Evolutionary conservation across 1,139 yeast species (phyloP).

Genomic region (Diutina neorugosa): DNA sequence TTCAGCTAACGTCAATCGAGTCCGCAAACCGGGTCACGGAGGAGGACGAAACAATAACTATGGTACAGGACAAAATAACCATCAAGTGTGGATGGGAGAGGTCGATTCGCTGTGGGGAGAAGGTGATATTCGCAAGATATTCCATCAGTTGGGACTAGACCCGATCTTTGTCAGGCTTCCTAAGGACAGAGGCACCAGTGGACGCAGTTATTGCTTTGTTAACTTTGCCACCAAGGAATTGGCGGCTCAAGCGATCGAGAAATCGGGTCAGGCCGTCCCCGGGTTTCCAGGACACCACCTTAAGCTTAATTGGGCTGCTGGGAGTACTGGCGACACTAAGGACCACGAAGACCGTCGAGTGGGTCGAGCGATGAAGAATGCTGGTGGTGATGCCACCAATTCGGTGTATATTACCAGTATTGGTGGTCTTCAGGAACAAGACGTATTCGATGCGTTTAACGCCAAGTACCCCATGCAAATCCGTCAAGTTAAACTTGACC

Average conservation of each 20-base stretch:
- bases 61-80: neutral
- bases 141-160: constrained; percentile 36
- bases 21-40: neutral
- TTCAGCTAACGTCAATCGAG: neutral
- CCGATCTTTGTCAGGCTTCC: constrained; percentile 27
- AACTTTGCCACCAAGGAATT: constrained; percentile 58
- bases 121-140: constrained; percentile 46
- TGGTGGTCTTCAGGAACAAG: neutral
- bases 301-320: constrained; percentile 81
- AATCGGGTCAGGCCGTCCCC: constrained; percentile 64
- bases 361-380: neutral
- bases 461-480: constrained; percentile 1
- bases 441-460: neutral
- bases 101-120: constrained; percentile 83
- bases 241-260: constrained; percentile 58
- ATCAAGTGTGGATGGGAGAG: constrained; percentile 87
- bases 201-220: constrained; percentile 59
- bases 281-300: constrained; percentile 38
- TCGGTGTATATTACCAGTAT: neutral
- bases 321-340: neutral
- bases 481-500: constrained; percentile 1
- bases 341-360: neutral
- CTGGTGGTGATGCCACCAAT: neutral
- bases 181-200: constrained; percentile 16
- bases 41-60: neutral